A percentile compares a stretch with the other conserved stretches of the same genome.
These are phyloP conservation scores for Suhomyces anneliseae DNA, from an alignment of 1,139 yeast species.

Conservation along the genomic window DNA sequence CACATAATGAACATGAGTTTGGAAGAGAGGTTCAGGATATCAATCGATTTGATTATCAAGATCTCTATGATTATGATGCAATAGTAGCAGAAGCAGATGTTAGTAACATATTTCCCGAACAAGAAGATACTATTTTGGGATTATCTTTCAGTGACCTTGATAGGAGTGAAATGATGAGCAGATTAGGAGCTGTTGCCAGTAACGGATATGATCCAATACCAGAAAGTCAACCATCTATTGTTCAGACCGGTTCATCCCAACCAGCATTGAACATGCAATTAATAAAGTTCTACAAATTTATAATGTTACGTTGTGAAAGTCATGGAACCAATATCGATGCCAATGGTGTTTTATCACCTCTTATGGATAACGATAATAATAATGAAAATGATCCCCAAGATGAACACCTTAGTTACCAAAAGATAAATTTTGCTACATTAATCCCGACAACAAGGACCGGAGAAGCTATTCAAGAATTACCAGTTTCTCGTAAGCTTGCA, in stretches of 20 bases:
- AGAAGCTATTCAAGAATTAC: constrained; percentile 11
- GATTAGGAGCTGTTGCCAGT: not conserved
- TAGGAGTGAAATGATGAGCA: constrained; percentile 4
- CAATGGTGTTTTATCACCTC: no score
- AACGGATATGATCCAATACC: not conserved
- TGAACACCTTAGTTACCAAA: constrained; percentile 4
- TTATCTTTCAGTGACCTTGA: constrained; percentile 14
- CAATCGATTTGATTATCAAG: constrained; percentile 2
- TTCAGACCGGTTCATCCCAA: not conserved
- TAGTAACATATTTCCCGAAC: not conserved
- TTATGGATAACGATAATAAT: no score
- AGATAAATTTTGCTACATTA: constrained; percentile 16
- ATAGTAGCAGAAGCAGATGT: not conserved
- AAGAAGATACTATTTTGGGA: constrained; percentile 12
- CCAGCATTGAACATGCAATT: constrained; percentile 4
- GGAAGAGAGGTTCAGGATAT: constrained; percentile 4
- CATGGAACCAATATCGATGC: not conserved
- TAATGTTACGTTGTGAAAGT: constrained; percentile 7
- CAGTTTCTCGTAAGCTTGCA: constrained; percentile 27
- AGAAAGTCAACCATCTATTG: not conserved
- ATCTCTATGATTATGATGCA: constrained; percentile 1
- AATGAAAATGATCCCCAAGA: no score
- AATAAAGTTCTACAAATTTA: constrained; percentile 15
- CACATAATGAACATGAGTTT: not conserved
- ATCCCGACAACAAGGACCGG: constrained; percentile 16